Percentiles rank a stretch among this genome's conserved stretches.
Evolutionary conservation across 1,284 basidiomycete species (phyloP).

Genomic region (Coriolopsis trogii): DNA sequence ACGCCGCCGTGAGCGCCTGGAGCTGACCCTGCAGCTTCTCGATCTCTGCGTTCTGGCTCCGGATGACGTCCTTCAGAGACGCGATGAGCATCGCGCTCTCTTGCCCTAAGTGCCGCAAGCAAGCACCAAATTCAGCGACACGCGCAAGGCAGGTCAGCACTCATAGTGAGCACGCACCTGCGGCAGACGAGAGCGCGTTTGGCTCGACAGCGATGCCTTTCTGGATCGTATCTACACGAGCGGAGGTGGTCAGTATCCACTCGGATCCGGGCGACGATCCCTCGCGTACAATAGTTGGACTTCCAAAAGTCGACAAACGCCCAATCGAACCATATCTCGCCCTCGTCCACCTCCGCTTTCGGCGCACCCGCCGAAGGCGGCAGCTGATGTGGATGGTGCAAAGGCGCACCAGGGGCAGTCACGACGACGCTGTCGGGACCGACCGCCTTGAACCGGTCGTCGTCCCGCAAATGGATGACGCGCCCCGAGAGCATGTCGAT

Average conservation of each 20-base stretch:
- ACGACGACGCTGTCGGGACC: constrained; percentile 78
- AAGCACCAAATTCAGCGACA: not conserved
- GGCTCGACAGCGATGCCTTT: constrained; percentile 68
- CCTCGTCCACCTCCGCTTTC: constrained; percentile 50
- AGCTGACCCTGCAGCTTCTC: constrained; percentile 62
- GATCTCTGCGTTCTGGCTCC: constrained; percentile 78
- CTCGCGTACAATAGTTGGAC: constrained; percentile 86
- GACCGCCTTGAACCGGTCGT: constrained; percentile 88
- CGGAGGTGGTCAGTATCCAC: not conserved
- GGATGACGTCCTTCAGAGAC: constrained; percentile 81
- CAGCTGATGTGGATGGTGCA: constrained; percentile 26
- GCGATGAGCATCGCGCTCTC: constrained; percentile 81
- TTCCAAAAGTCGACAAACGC: constrained; percentile 99
- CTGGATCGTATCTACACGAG: constrained; percentile 63
- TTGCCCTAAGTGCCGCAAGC: constrained; percentile 48
- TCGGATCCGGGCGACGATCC: not conserved
- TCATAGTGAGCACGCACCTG: constrained; percentile 44
- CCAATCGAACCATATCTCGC: constrained; percentile 99
- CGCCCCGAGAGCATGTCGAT: constrained; percentile 90
- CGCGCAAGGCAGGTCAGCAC: not conserved
- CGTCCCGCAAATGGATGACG: constrained; percentile 86
- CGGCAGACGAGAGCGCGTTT: constrained; percentile 57
- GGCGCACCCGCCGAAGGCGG: constrained; percentile 35
- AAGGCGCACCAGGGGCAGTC: constrained; percentile 43
- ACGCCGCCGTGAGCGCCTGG: constrained; percentile 35